phyloP scores from a whole-genome alignment of 2,329 filamentous ascomycete genomes.

The Chaetothyriales sp. region DNA sequence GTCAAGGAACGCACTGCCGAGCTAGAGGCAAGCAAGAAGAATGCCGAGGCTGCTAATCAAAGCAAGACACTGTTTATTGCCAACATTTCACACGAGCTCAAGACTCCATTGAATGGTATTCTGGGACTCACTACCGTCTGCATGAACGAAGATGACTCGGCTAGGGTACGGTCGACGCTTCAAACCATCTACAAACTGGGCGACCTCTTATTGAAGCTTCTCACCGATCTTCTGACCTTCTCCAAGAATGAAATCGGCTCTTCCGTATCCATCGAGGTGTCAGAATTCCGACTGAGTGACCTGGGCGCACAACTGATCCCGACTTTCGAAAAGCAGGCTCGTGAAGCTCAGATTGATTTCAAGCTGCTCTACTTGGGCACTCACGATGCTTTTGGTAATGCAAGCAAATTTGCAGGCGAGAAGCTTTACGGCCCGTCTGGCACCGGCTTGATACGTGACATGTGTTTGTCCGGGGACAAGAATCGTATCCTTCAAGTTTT shows the following conservation, averaged over 20 bases:
- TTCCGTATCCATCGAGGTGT: constrained; percentile 64
- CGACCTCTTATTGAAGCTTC: constrained; percentile 66
- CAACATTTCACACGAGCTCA: constrained; percentile 76
- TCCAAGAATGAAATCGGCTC: constrained; percentile 91
- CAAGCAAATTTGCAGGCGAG: constrained; percentile 16
- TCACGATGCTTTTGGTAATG: constrained; percentile 21
- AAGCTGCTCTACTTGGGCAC: constrained; percentile 54
- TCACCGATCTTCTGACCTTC: constrained; percentile 82
- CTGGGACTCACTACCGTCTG: constrained; percentile 86
- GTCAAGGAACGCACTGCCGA: constrained; percentile 71
- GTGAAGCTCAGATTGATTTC: constrained; percentile 61
- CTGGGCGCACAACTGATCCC: constrained; percentile 66
- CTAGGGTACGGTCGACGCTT: constrained; percentile 64
- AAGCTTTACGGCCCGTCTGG: constrained; percentile 51
- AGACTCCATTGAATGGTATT: constrained; percentile 90
- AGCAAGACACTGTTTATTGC: constrained; percentile 97
- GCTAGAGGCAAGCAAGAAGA: constrained; percentile 76
- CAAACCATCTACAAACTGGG: constrained; percentile 80
- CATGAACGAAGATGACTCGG: constrained; percentile 75
- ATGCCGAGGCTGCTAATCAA: constrained; percentile 86
- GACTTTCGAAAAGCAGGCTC: constrained; percentile 81
- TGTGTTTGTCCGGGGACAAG: constrained; percentile 84
- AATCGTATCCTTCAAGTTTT: constrained; percentile 84
- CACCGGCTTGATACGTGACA: constrained; percentile 59
- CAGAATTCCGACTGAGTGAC: constrained; percentile 71